Percentiles rank a stretch among this genome's conserved stretches.
Evolutionary conservation across 805 yeast species (phyloP).

Genomic region (Yarrowia porcina): DNA sequence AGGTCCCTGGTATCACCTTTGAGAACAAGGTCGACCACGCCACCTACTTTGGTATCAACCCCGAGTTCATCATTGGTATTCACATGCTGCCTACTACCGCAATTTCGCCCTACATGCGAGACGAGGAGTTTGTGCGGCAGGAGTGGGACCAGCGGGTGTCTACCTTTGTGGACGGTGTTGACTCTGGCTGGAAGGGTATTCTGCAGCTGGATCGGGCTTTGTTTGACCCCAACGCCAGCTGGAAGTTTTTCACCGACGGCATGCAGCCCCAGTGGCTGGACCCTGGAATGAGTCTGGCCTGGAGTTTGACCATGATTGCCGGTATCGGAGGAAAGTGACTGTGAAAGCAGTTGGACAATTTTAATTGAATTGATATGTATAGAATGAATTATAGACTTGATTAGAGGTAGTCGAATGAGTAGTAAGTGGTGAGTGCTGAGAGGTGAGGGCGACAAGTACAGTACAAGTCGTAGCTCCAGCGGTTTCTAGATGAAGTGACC

Average conservation of each 20-base stretch:
- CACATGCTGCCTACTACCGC: constrained; percentile 76
- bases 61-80: constrained; percentile 70
- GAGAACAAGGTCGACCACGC: constrained; percentile 72
- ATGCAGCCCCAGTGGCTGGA: constrained; percentile 62
- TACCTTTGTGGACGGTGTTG: constrained; percentile 42
- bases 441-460: too few species aligned
- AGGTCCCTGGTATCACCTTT: constrained; percentile 65
- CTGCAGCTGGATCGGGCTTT: constrained; percentile 72
- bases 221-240: constrained; percentile 61
- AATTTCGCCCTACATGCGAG: constrained; percentile 53
- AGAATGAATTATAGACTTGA: too few species aligned
- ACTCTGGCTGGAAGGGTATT: constrained; percentile 59
- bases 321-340: constrained; percentile 26
- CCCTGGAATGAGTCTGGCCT: constrained; percentile 80
- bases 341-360: background rate
- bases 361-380: background rate
- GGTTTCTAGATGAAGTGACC: too few species aligned
- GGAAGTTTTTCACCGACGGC: constrained; percentile 54
- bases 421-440: too few species aligned
- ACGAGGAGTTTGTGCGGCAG: constrained; percentile 48
- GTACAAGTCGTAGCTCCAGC: too few species aligned
- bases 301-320: constrained; percentile 75
- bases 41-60: constrained; percentile 61
- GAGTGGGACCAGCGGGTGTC: constrained; percentile 58
- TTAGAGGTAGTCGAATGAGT: too few species aligned